Evolutionary conservation across 2,329 filamentous ascomycete genomes (phyloP), one percentile per base, ranked within the genome.

Genomic region (Diplodia mutila): DNA sequence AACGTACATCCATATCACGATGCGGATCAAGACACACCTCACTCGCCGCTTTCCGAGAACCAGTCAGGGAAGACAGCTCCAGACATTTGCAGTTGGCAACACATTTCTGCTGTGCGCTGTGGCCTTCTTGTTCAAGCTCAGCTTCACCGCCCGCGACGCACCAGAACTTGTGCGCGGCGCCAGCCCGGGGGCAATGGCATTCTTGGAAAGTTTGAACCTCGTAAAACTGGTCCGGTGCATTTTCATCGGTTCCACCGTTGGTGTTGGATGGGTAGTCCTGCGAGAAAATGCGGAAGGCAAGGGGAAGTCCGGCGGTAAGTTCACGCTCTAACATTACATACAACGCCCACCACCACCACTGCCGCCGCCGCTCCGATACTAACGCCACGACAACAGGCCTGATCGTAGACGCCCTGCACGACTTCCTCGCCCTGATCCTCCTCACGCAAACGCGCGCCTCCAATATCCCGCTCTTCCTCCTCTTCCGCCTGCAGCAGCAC

Each of bases 141-240:
- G 90, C 1, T 98, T 97, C 75, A 95, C 93, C 0, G 86, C 88
- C 55, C 89, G 93, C 65, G 95, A 98, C 77, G 91, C 94, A 0
- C 94, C 94, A 0, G 95, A 98, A 77, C 84, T 97, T 23, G 78
- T 81, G 9, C 76, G 72, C 14, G 78, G 78, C 23, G 76, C 84
- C 4, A 73, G 75, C 69, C 71, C 73, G n/a, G 69, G 79, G 0
- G 75, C 83, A 37, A 78, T 89, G 21, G 76, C 85, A 25, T 80
- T 79, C 59, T 82, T 88, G 16, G 85, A 75, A 21, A 70, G 68
- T 6, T 69, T 77, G 23, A 73, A 75, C 65, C 72, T 81, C 32
- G 73, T 81, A 8, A 65, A 70, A 4, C 75, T 79, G 61, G 79
- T 78, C 5, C 71, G 77, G 29, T 64, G 76, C 1, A 71, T 75